phyloP scores from a whole-genome alignment of 257 asterid genomes.

The Penstemon newberryi region DNA sequence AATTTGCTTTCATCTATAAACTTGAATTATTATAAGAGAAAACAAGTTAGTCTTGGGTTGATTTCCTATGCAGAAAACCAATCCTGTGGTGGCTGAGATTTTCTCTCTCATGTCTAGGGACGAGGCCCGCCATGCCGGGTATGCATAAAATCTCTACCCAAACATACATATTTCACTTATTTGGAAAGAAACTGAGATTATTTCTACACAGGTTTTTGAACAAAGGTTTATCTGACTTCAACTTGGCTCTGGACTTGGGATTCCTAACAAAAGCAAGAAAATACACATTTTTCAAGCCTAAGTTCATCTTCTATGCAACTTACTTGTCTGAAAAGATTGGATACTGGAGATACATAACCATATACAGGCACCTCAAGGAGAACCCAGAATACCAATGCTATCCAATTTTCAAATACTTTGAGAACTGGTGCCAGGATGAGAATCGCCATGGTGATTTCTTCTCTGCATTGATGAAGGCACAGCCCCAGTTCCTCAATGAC shows the following conservation, averaged over 20 bases:
- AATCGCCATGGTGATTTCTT: conserved; percentile 99
- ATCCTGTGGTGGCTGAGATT: conserved; percentile 92
- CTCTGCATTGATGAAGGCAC: conserved; percentile 99
- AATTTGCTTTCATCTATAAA: neutral
- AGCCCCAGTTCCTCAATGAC: conserved; percentile 98
- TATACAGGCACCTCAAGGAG: conserved; percentile 87
- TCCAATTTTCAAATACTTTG: conserved; percentile 97
- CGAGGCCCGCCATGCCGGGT: conserved; percentile 98
- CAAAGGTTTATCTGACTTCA: conserved; percentile 89
- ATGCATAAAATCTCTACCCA: conserved; percentile 9
- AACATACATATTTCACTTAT: conserved; percentile 19
- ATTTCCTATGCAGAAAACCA: conserved; percentile 72
- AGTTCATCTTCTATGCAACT: conserved; percentile 77
- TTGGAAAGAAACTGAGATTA: neutral
- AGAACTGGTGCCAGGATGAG: conserved; percentile 99
- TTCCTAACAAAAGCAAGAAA: conserved; percentile 96
- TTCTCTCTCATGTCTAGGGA: conserved; percentile 97
- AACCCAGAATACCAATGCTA: conserved; percentile 92
- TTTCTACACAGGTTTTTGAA: conserved; percentile 67
- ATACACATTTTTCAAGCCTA: conserved; percentile 97
- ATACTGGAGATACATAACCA: conserved; percentile 99
- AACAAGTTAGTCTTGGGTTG: neutral
- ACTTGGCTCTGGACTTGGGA: conserved; percentile 95
- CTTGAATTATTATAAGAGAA: neutral
- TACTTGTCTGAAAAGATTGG: conserved; percentile 80